These are phyloP conservation scores for Erodium chrysanthum DNA, from an alignment of 441 rosid species.

Conservation along the genomic window DNA sequence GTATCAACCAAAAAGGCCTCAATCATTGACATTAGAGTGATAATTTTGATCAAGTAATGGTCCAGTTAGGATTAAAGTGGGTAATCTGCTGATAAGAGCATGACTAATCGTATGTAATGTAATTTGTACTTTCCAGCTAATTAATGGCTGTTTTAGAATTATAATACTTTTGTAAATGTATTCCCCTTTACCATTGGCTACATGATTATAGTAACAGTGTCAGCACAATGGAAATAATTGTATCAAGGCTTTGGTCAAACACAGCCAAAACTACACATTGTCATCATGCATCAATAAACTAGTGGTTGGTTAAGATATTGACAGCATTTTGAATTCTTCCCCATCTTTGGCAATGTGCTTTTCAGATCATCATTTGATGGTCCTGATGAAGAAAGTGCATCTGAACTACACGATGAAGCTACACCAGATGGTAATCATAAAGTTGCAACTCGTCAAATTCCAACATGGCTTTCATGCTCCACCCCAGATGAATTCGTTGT, in stretches of 20 bases:
- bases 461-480: slow-evolving; percentile 78
- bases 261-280: background rate
- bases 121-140: slow-evolving; percentile 4
- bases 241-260: background rate
- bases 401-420: slow-evolving; percentile 50
- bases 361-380: slow-evolving; percentile 80
- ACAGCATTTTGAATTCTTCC: background rate
- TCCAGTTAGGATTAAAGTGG: background rate
- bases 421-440: slow-evolving; percentile 36
- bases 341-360: slow-evolving; percentile 17
- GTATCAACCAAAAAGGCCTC: background rate
- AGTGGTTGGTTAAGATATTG: slow-evolving; percentile 5
- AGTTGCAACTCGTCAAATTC: slow-evolving; percentile 48
- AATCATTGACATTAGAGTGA: background rate
- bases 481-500: slow-evolving; percentile 93
- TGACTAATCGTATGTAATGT: background rate
- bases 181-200: background rate
- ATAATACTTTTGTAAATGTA: background rate
- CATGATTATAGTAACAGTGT: background rate
- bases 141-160: slow-evolving; percentile 4
- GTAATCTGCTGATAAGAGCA: background rate
- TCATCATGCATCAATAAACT: background rate
- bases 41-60: background rate
- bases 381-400: slow-evolving; percentile 56
- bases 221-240: background rate